Conservation (phyloP, 441 rosid genomes). For the Adansonia gregorii region DNA sequence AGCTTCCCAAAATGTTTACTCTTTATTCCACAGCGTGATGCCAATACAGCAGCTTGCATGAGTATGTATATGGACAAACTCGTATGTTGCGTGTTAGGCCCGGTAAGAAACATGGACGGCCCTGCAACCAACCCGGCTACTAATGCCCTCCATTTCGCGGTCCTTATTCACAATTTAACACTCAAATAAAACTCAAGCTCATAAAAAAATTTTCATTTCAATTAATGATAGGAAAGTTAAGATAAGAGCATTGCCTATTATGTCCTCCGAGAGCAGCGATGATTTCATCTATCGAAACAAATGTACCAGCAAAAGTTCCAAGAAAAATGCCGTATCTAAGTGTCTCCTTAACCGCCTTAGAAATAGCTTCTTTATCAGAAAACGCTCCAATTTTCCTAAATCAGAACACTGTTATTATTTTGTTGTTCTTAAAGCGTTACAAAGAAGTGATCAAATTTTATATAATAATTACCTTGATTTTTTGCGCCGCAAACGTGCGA, state of each 20-base stretch:
- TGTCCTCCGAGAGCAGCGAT: conserved; percentile 74
- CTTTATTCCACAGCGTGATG: conserved; percentile 90
- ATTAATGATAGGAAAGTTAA: conserved; percentile 7
- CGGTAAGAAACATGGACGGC: conserved; percentile 89
- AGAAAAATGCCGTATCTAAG: conserved; percentile 82
- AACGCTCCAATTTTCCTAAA: conserved; percentile 61
- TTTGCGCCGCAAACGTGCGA: conserved; percentile 67
- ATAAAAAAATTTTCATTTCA: conserved; percentile 18
- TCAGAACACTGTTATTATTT: not conserved
- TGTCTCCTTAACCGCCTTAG: conserved; percentile 77
- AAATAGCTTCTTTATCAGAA: conserved; percentile 66
- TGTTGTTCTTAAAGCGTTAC: not conserved
- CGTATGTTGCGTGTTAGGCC: conserved; percentile 77
- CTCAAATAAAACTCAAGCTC: conserved; percentile 26
- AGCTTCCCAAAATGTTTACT: conserved; percentile 72
- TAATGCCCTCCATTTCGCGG: conserved; percentile 83
- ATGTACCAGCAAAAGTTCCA: conserved; percentile 91
- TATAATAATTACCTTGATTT: conserved; percentile 45
- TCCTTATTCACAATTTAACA: conserved; percentile 48
- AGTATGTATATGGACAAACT: conserved; percentile 86
- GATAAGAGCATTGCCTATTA: conserved; percentile 54
- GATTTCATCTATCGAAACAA: conserved; percentile 76
- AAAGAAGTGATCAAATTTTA: not conserved
- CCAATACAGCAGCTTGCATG: conserved; percentile 93
- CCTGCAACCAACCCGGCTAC: conserved; percentile 90